Base-by-base conservation (phyloP, 306 rosid species). In the Dalbergia oliveri region DNA sequence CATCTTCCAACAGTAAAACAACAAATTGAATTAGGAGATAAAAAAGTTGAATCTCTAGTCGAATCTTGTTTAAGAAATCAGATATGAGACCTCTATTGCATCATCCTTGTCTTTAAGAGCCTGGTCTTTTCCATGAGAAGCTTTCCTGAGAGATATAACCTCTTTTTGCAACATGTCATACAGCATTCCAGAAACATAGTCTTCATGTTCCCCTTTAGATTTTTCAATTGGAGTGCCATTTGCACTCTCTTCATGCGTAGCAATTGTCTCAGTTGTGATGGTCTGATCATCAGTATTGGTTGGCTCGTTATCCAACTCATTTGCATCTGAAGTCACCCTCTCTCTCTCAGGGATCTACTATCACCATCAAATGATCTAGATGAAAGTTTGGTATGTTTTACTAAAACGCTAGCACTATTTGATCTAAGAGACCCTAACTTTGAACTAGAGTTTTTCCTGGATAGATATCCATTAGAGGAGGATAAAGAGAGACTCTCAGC, bases 81-180 rank as follows among this genome's bases (percentile, higher is more conserved):
- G 76, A 21, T 47, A 34, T 57, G 71, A 45, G 76, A 93, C 98
- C 98, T 92, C 98, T 63, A 94, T 94, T n/a, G 95, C 98, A 79
- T 94, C 97, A 67, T 91, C 97, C 87, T 94, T 94, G 82, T 94
- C 98, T 83, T 90, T 94, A 62, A 94, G 93, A 72, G 89, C 82
- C 81, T 89, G 90, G 76, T 90, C 98, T 79, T 89, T 94, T 82
- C 91, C 98, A 71, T 79, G 80, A 84, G 93, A 85, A 81, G 91
- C 86, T 82, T 91, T 94, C 89, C 92, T 90, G 75, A 94, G 77
- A 79, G 90, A 79, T 47, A 94, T 81, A 39, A 94, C 98, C 84
- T 94, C 97, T 84, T 88, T 94, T 86, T 94, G 97, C 79, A 91
- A 62, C 90, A 90, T 75, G 76, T 94, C 98, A 81, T 94, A 91